Evolutionary conservation across 2,329 filamentous ascomycete species (phyloP).

Genomic region (Ceratocystis colombiana): DNA sequence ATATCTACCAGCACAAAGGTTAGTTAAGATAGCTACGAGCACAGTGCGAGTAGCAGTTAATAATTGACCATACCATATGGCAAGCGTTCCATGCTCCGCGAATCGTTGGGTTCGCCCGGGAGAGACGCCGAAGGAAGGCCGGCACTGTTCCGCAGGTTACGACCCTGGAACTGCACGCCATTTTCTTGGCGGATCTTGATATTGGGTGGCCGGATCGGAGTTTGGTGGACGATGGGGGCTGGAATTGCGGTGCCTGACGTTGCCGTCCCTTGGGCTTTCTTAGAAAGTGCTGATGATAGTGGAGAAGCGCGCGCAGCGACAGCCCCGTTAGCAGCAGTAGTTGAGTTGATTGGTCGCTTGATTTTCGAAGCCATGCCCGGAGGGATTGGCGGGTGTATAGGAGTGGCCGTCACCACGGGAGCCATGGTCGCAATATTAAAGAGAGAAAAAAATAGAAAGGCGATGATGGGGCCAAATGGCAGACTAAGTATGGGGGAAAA

Average conservation of each 20-base stretch:
- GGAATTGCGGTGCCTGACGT: conserved; percentile 36
- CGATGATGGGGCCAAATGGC: background rate
- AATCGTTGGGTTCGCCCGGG: conserved; percentile 36
- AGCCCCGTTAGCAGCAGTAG: conserved; percentile 51
- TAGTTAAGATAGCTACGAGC: conserved; percentile 26
- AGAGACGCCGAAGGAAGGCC: conserved; percentile 42
- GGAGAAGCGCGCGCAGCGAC: conserved; percentile 52
- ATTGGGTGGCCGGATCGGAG: conserved; percentile 22
- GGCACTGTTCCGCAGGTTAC: conserved; percentile 43
- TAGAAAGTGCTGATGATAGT: conserved; percentile 47
- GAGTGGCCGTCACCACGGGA: conserved; percentile 44
- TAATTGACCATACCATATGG: conserved; percentile 41
- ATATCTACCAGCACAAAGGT: conserved; percentile 45
- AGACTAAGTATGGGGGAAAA: background rate
- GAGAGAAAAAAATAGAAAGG: background rate
- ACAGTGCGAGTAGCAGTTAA: background rate
- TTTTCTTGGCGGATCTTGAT: conserved; percentile 36
- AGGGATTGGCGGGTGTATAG: conserved; percentile 33
- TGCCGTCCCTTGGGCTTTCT: conserved; percentile 41
- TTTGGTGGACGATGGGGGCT: conserved; percentile 15
- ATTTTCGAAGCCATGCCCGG: conserved; percentile 42
- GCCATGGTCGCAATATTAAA: conserved; percentile 37
- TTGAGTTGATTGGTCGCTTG: conserved; percentile 54
- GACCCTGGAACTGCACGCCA: conserved; percentile 36
- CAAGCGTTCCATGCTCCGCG: conserved; percentile 37